Base-by-base conservation (phyloP, 2,329 filamentous ascomycete species). In the Alternaria atra region DNA sequence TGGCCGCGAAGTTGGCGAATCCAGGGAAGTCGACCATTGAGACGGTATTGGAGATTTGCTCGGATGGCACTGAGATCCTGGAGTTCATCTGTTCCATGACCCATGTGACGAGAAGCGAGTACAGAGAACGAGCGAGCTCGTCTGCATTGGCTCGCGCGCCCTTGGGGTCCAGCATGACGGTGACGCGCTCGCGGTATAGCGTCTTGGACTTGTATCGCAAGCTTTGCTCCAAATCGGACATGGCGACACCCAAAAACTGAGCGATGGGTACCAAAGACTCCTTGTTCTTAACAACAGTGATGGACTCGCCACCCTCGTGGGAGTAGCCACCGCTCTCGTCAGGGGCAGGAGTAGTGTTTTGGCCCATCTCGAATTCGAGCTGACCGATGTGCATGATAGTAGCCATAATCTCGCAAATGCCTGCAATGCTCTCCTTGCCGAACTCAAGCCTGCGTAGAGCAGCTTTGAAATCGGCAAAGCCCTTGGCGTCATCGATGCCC, bases 271-370 rank as follows among this genome's bases (percentile, higher is more conserved):
- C 85, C 6, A 99, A 84, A 2, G 92, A 90, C 64, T 98, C 94
- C 81, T 94, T 97, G 80, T 99, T 99, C 82, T 91, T 95, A 32
- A 97, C 94, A 2, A 90, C 87, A 0, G 95, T 98, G 29, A 94
- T 84, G 0, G 87, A 91, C 74, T 95, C 92, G 42, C 90, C 92
- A 66, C 95, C 95, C 79, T 99, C 95, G 74, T 97, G 93, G 0
- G 95, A 97, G 80, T 95, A 98, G 20, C 94, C 94, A 56, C 95
- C 95, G 68, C 94, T 98, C 73, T 99, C 95, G 70, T 97, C 94
- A 2, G 88, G 93, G 1, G 87, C 87, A 0, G 88, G 90, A 2
- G 90, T 90, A 1, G 95, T 98, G 67, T 90, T 88, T 69, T 91
- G 90, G 2, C 91, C 90, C 0, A 88, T 93, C 75, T 91, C 89